These are phyloP conservation scores for Pseudofabraea citricarpa DNA, from an alignment of 2,329 filamentous ascomycete genomes.

Conservation along the genomic window DNA sequence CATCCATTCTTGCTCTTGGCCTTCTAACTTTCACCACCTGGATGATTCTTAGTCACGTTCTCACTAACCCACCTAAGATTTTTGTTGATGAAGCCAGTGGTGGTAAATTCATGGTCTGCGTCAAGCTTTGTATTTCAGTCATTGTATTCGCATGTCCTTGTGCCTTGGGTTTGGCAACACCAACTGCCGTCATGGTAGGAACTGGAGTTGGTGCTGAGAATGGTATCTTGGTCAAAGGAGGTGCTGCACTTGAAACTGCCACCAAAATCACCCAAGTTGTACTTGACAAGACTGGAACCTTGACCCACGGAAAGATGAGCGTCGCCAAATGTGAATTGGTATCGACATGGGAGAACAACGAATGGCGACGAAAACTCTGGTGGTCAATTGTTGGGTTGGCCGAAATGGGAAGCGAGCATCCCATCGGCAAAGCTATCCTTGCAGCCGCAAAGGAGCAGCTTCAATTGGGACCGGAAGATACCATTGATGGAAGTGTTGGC, in stretches of 20 bases:
- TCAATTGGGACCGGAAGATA: constrained; percentile 63
- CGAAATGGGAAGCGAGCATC: constrained; percentile 93
- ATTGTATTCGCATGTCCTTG: constrained; percentile 98
- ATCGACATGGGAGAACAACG: constrained; percentile 62
- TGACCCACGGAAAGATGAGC: constrained; percentile 94
- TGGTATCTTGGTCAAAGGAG: constrained; percentile 96
- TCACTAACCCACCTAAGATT: constrained; percentile 80
- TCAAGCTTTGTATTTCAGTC: constrained; percentile 96
- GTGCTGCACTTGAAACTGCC: constrained; percentile 82
- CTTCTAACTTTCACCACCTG: constrained; percentile 81
- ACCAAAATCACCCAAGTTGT: constrained; percentile 89
- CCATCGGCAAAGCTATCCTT: constrained; percentile 86
- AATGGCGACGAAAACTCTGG: constrained; percentile 73
- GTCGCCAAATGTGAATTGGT: constrained; percentile 69
- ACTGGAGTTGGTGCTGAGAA: constrained; percentile 95
- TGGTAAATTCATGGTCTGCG: constrained; percentile 91
- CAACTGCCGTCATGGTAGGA: constrained; percentile 97
- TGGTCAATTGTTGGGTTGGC: constrained; percentile 96
- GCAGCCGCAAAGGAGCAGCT: constrained; percentile 71
- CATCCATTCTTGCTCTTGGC: constrained; percentile 79
- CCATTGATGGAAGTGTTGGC: constrained; percentile 77
- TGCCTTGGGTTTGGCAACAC: constrained; percentile 90
- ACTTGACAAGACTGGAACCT: constrained; percentile 91
- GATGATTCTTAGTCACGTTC: constrained; percentile 90
- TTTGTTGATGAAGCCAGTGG: constrained; percentile 78